Evolutionary conservation across 2,329 filamentous ascomycete genomes (phyloP).

Genomic region (Furcasterigmium furcatum): DNA sequence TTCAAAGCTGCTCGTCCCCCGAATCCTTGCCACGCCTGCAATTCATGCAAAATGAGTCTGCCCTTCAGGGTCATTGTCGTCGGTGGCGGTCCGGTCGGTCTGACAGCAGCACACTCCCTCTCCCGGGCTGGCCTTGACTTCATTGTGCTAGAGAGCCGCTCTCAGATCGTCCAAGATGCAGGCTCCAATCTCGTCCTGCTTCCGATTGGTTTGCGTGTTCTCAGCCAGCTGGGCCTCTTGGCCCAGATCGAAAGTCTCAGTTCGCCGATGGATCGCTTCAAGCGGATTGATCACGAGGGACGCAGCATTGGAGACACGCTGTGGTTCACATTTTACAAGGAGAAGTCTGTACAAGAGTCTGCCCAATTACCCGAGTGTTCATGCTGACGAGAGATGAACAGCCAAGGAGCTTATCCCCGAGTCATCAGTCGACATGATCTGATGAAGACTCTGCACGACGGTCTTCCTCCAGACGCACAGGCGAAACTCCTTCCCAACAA

Average conservation of each 20-base stretch:
- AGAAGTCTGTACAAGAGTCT: constrained; percentile 26
- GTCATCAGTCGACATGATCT: too few relatives aligned
- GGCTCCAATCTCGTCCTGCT: constrained; percentile 26
- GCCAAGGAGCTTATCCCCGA: too few relatives aligned
- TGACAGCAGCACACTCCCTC: constrained; percentile 20
- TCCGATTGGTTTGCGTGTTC: constrained; percentile 19
- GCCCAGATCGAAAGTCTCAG: constrained; percentile 15
- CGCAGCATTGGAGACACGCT: constrained; percentile 17
- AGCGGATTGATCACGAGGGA: constrained; percentile 20
- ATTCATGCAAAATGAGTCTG: too few relatives aligned
- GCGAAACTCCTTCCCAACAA: too few relatives aligned
- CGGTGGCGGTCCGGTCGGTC: constrained; percentile 21
- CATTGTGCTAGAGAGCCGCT: constrained; percentile 11
- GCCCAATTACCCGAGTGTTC: constrained; percentile 20
- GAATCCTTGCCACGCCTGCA: too few relatives aligned
- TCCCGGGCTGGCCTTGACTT: constrained; percentile 14
- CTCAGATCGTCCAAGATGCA: constrained; percentile 20
- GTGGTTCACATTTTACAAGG: constrained; percentile 16
- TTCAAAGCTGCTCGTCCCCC: too few relatives aligned
- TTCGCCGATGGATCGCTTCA: constrained; percentile 15
- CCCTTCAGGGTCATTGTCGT: too few relatives aligned
- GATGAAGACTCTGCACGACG: too few relatives aligned
- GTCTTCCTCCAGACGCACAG: too few relatives aligned
- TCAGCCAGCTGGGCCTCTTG: constrained; percentile 28
- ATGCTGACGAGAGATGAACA: too few relatives aligned